Percentiles rank a stretch among this genome's conserved stretches.
These are phyloP conservation scores for Elsinoe batatas DNA, from an alignment of 2,329 filamentous ascomycete genomes.

Conservation along the genomic window DNA sequence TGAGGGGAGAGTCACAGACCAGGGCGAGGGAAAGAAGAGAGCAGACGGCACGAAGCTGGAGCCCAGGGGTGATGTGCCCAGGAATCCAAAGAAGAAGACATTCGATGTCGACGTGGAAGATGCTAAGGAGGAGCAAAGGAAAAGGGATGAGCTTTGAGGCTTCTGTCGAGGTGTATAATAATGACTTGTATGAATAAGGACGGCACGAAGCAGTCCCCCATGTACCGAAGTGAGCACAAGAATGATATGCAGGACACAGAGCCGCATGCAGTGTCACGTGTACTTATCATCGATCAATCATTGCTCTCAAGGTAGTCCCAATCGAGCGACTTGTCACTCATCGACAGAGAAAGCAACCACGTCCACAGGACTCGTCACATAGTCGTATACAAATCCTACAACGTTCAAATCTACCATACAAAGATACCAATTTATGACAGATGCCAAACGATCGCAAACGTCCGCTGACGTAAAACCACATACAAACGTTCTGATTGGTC, in stretches of 20 bases:
- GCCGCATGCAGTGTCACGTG: neutral
- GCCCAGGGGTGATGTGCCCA: constrained; percentile 26
- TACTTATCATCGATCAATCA: neutral
- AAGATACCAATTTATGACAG: neutral
- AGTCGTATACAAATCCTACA: neutral
- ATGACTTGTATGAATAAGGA: neutral
- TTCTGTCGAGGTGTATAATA: neutral
- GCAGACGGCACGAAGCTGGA: constrained; percentile 38
- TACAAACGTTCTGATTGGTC: constrained; percentile 9
- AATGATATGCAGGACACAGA: neutral
- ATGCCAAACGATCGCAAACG: neutral
- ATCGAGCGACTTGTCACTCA: too few species aligned
- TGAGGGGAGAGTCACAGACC: constrained; percentile 17
- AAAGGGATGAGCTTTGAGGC: constrained; percentile 3
- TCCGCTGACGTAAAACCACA: constrained; percentile 8
- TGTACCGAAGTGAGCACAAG: neutral
- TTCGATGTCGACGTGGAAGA: constrained; percentile 44
- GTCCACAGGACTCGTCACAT: too few species aligned
- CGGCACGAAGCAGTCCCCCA: neutral
- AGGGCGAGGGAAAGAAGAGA: constrained; percentile 22
- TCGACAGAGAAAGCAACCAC: too few species aligned
- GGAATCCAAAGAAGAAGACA: constrained; percentile 53
- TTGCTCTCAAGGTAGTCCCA: too few species aligned
- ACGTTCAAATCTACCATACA: neutral
- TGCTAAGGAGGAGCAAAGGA: constrained; percentile 18